phyloP scores from a whole-genome alignment of 441 rosid genomes.

The Croton laevigatus region DNA sequence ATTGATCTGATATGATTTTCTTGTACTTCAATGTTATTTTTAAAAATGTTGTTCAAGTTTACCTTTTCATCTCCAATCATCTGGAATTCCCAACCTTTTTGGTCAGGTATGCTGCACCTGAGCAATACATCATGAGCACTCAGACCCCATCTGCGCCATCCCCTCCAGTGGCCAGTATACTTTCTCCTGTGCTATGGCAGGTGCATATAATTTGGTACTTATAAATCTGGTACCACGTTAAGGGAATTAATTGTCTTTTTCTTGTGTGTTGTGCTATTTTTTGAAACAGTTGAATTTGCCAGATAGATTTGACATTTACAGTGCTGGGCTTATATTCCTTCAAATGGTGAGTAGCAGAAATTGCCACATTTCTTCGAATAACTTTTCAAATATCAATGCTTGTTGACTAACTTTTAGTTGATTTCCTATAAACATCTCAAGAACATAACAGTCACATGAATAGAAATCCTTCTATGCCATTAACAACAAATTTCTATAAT shows the following conservation, averaged over 20 bases:
- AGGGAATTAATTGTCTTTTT: neutral
- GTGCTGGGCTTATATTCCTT: conserved; percentile 81
- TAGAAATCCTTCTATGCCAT: neutral
- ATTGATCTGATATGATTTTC: neutral
- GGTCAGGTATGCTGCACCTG: conserved; percentile 86
- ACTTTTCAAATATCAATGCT: neutral
- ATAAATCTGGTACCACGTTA: conserved; percentile 11
- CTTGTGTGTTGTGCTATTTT: conserved; percentile 23
- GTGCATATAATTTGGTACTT: conserved; percentile 29
- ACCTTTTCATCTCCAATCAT: neutral
- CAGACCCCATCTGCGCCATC: conserved; percentile 98
- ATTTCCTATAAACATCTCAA: neutral
- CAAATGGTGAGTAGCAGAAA: conserved; percentile 69
- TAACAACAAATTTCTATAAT: neutral
- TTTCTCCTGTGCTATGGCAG: conserved; percentile 99
- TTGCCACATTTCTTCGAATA: neutral
- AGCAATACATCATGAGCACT: conserved; percentile 98
- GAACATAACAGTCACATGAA: neutral
- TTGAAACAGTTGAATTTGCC: conserved; percentile 80
- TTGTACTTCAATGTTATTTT: neutral
- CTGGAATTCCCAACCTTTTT: neutral
- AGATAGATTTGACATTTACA: conserved; percentile 90
- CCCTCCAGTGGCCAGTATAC: conserved; percentile 92
- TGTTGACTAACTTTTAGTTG: too few species aligned
- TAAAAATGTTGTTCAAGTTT: neutral